Conservation (phyloP, 83 land plant genomes). For the Thuja plicata region DNA sequence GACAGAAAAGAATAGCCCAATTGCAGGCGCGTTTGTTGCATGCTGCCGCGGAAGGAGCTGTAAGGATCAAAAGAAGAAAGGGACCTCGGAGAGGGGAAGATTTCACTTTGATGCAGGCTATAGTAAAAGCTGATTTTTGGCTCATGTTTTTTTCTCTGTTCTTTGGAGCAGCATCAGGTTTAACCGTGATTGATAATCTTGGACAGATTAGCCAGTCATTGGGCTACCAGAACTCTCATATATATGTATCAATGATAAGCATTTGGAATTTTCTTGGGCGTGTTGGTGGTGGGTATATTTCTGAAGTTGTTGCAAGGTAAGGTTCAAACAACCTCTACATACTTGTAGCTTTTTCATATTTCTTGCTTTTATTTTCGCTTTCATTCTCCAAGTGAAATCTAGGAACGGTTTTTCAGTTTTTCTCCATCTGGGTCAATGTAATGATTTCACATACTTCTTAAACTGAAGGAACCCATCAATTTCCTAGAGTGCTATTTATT, state of each 20-base stretch:
- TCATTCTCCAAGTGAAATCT: background rate
- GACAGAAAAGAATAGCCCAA: conserved; percentile 21
- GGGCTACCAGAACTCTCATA: conserved; percentile 40
- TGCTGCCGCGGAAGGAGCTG: conserved; percentile 29
- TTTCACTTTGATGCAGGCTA: conserved; percentile 42
- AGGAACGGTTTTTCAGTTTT: background rate
- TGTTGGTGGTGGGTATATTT: conserved; percentile 42
- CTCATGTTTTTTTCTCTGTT: conserved; percentile 30
- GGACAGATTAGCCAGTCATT: conserved; percentile 51
- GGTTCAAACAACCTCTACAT: background rate
- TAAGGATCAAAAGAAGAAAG: conserved; percentile 33
- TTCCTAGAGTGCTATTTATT: background rate
- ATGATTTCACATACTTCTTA: background rate
- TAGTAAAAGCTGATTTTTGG: conserved; percentile 46
- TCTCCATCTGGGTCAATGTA: background rate
- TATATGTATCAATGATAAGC: conserved; percentile 50
- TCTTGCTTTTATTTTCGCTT: background rate
- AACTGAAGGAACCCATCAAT: background rate
- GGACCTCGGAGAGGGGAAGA: conserved; percentile 51
- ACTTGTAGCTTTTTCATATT: background rate
- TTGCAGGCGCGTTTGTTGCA: conserved; percentile 5
- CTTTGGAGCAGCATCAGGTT: conserved; percentile 49
- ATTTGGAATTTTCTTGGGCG: conserved; percentile 63
- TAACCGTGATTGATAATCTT: conserved; percentile 47
- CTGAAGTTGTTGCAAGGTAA: conserved; percentile 47